A percentile compares a stretch with the other conserved stretches of the same genome.
These are phyloP conservation scores for Daldinia loculata DNA, from an alignment of 495 filamentous ascomycete species.

Conservation along the genomic window DNA sequence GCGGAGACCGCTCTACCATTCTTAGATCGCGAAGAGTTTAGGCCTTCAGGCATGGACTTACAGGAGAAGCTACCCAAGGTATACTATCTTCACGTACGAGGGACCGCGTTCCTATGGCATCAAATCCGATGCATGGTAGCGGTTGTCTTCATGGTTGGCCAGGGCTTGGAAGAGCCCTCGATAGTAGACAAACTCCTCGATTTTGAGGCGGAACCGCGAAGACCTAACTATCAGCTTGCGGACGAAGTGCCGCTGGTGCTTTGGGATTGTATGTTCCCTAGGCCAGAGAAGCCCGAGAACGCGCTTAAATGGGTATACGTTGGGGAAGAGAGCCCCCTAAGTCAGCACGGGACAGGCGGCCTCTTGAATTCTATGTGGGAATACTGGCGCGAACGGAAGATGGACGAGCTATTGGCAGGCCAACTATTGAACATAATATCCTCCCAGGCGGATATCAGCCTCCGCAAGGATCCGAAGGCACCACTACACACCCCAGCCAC, in stretches of 20 bases:
- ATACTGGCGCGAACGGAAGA: conserved; percentile 82
- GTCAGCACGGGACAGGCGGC: conserved; percentile 67
- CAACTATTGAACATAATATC: conserved; percentile 71
- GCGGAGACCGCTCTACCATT: conserved; percentile 56
- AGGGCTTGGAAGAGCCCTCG: conserved; percentile 80
- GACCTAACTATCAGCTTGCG: conserved; percentile 89
- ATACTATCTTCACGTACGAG: conserved; percentile 85
- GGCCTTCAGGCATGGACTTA: conserved; percentile 16
- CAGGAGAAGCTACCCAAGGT: conserved; percentile 64
- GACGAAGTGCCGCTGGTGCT: conserved; percentile 87
- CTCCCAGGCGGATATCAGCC: conserved; percentile 55
- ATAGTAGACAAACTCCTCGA: conserved; percentile 79
- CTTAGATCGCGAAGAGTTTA: conserved; percentile 42
- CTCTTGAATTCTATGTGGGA: conserved; percentile 80
- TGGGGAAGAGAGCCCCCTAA: conserved; percentile 62
- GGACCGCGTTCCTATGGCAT: conserved; percentile 97
- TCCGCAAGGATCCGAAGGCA: conserved; percentile 21
- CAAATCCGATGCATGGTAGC: conserved; percentile 93
- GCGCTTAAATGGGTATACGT: conserved; percentile 82
- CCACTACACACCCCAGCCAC: conserved; percentile 45
- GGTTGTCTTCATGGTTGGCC: conserved; percentile 89
- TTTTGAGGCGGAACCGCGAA: conserved; percentile 68
- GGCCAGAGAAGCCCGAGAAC: conserved; percentile 55
- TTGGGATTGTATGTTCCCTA: conserved; percentile 93
- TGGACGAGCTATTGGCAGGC: conserved; percentile 83